Evolutionary conservation across 2,329 filamentous ascomycete genomes (phyloP).

Genomic region (Aspergillus glaucus): DNA sequence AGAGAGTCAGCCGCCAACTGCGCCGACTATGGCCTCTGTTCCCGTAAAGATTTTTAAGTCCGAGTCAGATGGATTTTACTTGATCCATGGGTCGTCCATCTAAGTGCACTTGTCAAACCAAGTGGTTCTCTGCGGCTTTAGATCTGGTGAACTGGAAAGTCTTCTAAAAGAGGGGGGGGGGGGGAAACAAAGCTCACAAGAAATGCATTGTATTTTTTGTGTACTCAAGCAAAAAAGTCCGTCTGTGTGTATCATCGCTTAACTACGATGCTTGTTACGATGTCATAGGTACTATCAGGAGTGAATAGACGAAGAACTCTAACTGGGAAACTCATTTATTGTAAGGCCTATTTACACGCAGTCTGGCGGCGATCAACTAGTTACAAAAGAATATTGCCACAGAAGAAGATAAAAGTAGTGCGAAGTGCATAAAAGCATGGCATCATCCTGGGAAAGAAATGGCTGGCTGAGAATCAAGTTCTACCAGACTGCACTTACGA

Average conservation of each 20-base stretch:
- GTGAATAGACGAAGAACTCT: background rate
- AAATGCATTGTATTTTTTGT: background rate
- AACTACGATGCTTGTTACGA: background rate
- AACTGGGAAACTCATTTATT: background rate
- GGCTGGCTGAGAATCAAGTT: background rate
- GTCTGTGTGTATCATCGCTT: background rate
- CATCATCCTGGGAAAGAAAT: background rate
- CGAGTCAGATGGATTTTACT: background rate
- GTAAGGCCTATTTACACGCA: background rate
- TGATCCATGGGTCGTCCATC: background rate
- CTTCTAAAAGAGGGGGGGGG: no score
- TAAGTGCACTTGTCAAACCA: background rate
- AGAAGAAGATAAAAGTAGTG: background rate
- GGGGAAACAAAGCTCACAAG: background rate
- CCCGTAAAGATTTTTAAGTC: constrained; percentile 8
- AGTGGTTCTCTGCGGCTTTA: background rate
- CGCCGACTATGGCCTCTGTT: constrained; percentile 33
- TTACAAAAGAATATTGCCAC: background rate
- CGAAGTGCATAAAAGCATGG: background rate
- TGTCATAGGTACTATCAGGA: background rate
- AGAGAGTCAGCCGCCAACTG: constrained; percentile 20
- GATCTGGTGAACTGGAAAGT: background rate
- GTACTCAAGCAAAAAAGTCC: background rate
- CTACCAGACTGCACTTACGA: background rate
- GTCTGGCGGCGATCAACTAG: background rate